Evolutionary conservation across 768 basidiomycete species (phyloP).

Genomic region (Crassisporium funariophilum): DNA sequence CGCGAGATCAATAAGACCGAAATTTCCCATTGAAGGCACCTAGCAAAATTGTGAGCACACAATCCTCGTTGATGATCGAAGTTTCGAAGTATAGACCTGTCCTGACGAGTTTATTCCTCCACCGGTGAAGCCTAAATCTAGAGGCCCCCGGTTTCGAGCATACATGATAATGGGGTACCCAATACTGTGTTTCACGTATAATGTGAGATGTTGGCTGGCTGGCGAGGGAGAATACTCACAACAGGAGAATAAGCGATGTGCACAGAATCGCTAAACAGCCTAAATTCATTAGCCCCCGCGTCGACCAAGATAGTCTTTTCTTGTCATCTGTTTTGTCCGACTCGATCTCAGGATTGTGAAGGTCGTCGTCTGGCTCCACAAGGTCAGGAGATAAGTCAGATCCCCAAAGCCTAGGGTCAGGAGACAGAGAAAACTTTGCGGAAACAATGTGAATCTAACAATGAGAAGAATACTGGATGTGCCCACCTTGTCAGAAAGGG

Average conservation of each 20-base stretch:
- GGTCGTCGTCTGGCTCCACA: constrained; percentile 68
- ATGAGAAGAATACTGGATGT: not conserved
- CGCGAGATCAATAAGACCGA: constrained; percentile 59
- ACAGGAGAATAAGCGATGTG: constrained; percentile 50
- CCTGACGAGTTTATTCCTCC: constrained; percentile 69
- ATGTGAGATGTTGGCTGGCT: not conserved
- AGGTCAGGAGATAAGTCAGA: constrained; percentile 54
- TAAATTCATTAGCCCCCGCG: constrained; percentile 69
- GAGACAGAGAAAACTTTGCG: constrained; percentile 67
- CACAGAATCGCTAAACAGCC: constrained; percentile 67
- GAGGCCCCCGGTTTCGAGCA: constrained; percentile 18
- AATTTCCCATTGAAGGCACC: constrained; percentile 65
- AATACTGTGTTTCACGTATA: constrained; percentile 30
- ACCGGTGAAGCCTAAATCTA: constrained; percentile 34
- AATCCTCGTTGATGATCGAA: constrained; percentile 23
- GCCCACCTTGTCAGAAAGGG: constrained; percentile 48
- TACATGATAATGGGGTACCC: constrained; percentile 51
- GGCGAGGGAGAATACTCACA: constrained; percentile 46
- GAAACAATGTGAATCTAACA: too few species aligned
- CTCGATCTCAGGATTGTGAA: constrained; percentile 64
- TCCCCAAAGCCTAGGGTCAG: constrained; percentile 71
- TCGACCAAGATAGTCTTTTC: constrained; percentile 49
- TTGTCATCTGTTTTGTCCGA: constrained; percentile 27
- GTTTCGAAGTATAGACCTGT: constrained; percentile 44
- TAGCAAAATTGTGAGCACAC: constrained; percentile 28